Conservation (phyloP, 495 filamentous ascomycete species). For the Poronia punctata region DNA sequence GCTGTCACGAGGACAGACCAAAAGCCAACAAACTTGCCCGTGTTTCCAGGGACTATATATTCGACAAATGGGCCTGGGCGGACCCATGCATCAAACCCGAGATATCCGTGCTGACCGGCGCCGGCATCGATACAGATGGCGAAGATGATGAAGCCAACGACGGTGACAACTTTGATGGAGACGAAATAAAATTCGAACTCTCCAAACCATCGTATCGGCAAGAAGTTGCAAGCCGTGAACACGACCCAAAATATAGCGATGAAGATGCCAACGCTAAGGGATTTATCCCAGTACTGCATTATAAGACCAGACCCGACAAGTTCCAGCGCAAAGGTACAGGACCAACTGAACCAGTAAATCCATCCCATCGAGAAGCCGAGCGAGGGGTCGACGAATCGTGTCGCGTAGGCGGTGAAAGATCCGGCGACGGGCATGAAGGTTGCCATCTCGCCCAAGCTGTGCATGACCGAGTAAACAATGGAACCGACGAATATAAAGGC, state of each 20-base stretch:
- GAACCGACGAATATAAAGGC: slow-evolving; percentile 64
- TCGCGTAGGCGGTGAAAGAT: slow-evolving; percentile 66
- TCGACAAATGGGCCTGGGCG: slow-evolving; percentile 62
- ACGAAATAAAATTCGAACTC: slow-evolving; percentile 72
- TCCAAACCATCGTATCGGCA: slow-evolving; percentile 62
- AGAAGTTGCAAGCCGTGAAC: slow-evolving; percentile 58
- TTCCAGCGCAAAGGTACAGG: slow-evolving; percentile 66
- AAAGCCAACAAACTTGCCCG: slow-evolving; percentile 41
- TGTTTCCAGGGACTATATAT: slow-evolving; percentile 35
- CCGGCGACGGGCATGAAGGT: slow-evolving; percentile 70
- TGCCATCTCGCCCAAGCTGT: slow-evolving; percentile 60
- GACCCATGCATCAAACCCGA: slow-evolving; percentile 69
- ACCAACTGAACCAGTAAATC: slow-evolving; percentile 47
- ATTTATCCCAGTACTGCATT: slow-evolving; percentile 65
- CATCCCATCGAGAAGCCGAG: slow-evolving; percentile 76
- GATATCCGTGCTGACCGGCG: slow-evolving; percentile 54
- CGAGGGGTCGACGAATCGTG: slow-evolving; percentile 64
- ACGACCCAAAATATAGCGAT: slow-evolving; percentile 71
- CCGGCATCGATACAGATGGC: slow-evolving; percentile 62
- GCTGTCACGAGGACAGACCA: slow-evolving; percentile 43
- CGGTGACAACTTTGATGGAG: slow-evolving; percentile 67
- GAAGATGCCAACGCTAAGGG: slow-evolving; percentile 53
- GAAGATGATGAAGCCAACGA: slow-evolving; percentile 61
- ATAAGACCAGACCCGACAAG: slow-evolving; percentile 67
- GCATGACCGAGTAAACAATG: slow-evolving; percentile 56